Evolutionary conservation across 2,329 filamentous ascomycete species (phyloP), one percentile per base, ranked within the genome.

Genomic region (Tricladium varicosporioides): DNA sequence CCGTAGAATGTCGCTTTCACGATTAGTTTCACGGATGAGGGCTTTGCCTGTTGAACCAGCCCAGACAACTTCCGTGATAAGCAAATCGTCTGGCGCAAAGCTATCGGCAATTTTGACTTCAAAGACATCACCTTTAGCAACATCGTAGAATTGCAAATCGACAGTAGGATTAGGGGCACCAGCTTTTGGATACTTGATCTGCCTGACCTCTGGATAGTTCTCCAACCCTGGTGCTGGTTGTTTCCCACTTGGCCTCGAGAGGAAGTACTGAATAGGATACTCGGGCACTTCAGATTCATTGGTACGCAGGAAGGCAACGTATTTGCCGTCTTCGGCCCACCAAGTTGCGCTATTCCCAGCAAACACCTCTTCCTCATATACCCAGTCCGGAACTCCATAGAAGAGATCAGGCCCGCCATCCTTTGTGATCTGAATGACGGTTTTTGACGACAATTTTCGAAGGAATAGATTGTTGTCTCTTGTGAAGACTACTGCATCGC

Each of bases 131-230:
- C 82, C 82, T 67, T 87, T 88, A 9, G 79, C 79, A 16, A 97
- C 78, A 64, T 97, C 92, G 72, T 93, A 97, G 73, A 97, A 96
- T 54, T 90, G 82, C 32, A 99, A 75, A 59, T 91, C 86, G 3
- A 99, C 93, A 13, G 90, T 84, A 0, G 94, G 94, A 71, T 99
- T 99, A 48, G 93, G 92, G 1, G 92, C 87, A 2, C 94, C 95
- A 16, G 94, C 89, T 73, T 97, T 97, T 48, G 94, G 95, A 68
- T 99, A 99, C 73, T 99, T 99, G 82, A 99, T 95, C 65, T 92
- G 78, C 61, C 88, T 84, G 36, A 93, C 86, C 69, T 97, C 92
- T 0, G 94, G 94, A 69, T 99, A 99, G 52, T 84, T 86, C 71
- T 97, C 92, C 63, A 95, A 83, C 16, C 91, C 92, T 1, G 81